Conservation (phyloP, 139 green algal species). For the Chloropicon primus region DNA sequence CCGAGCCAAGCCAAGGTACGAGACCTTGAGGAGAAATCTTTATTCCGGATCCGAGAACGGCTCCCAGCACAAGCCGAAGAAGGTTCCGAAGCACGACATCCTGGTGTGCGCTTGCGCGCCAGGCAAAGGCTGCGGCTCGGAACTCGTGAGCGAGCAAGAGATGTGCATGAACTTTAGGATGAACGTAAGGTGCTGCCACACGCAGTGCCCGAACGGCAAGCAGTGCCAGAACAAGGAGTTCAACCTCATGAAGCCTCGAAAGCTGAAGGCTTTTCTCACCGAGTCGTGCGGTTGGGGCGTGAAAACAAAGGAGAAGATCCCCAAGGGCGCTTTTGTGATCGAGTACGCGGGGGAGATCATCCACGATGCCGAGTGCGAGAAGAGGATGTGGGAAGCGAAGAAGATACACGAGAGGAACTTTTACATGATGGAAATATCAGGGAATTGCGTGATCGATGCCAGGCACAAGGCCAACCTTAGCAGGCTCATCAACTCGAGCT, state of each 20-base stretch:
- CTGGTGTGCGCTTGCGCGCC: neutral
- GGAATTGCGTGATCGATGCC: constrained; percentile 67
- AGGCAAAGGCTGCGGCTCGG: neutral
- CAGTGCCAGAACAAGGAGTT: neutral
- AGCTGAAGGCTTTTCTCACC: constrained; percentile 58
- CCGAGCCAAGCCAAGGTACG: neutral
- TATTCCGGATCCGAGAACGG: neutral
- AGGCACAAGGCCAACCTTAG: constrained; percentile 54
- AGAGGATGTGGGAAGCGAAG: constrained; percentile 45
- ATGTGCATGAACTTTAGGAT: neutral
- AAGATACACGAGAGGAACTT: constrained; percentile 43
- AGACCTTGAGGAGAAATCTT: neutral
- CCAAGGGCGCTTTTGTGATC: constrained; percentile 52
- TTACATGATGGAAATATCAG: constrained; percentile 77
- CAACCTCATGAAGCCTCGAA: neutral
- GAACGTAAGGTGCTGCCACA: neutral
- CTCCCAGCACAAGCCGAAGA: neutral
- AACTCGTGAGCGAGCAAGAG: neutral
- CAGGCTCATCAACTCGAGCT: constrained; percentile 71
- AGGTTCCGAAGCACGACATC: neutral
- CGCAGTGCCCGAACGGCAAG: neutral
- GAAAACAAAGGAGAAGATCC: constrained; percentile 27
- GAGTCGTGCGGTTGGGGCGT: constrained; percentile 57
- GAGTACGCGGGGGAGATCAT: constrained; percentile 74
- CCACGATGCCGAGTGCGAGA: constrained; percentile 29